Base-by-base conservation (phyloP, 2,329 filamentous ascomycete genomes). In the Botrytis aclada region DNA sequence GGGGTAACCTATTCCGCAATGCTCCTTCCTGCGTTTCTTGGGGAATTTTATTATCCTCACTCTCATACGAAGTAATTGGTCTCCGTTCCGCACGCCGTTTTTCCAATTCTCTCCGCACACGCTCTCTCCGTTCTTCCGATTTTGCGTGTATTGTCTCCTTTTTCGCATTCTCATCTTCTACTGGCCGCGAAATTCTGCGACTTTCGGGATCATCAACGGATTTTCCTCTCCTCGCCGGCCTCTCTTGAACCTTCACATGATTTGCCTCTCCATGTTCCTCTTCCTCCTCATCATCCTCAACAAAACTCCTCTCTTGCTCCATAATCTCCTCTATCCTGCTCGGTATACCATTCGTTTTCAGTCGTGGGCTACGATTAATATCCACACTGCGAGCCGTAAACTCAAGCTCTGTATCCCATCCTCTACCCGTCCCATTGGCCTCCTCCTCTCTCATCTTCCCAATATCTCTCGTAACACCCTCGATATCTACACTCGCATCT, bases 361-460 rank as follows among this genome's bases (percentile, higher is more conserved):
- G 45, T 39, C 70, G 37, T 56, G 65, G 71, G 61, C 78, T 80
- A 22, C 72, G 75, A 65, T 73, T 74, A 32, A 78, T 71, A 67
- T 76, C 74, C 54, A 80, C 56, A 39, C 77, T 79, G 25, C 73
- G 73, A 29, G 78, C 75, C 6, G 78, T 79, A 70, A 80, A 80
- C 54, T 80, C 79, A 16, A 77, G 61, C 47, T 80, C 78, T 39
- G 76, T 76, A 69, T 77, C 72, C 77, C 77, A 79, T 29, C 47
- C 58, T 25, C 51, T 66, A 29, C 64, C 70, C 29, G 62, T 67
- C 51, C 64, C 51, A 56, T 66, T 47, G 7, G 51, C 39, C n/a
- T 62, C 67, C 41, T 70, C 67, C 14, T 62, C 67, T 70, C 62
- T 72, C 51, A 72, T 45, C 32, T 72, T 72, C 37, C 70, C 70